Base-by-base conservation (phyloP, 2,329 filamentous ascomycete species). In the Fusarium fujikuroi region DNA sequence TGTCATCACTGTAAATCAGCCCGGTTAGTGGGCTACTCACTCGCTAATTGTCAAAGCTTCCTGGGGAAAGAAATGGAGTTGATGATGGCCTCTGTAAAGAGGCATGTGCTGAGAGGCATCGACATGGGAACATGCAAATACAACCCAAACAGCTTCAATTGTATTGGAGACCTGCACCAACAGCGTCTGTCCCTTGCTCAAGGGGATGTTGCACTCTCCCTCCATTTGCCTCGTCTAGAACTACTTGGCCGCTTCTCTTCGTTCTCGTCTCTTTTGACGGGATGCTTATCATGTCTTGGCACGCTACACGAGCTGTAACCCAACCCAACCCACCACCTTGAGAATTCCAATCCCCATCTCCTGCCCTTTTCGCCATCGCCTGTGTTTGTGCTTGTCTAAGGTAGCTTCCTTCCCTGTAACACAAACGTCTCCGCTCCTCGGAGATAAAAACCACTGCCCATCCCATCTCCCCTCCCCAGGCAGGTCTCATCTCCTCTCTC, bases 321-420 rank as follows among this genome's bases (percentile, higher is more conserved):
- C 21, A 46, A 37, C 36, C 36, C 18, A n/a, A n/a, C 43, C 40
- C 36, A 44, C 43, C 49, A 52, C 34, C 43, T 44, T 53, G 25
- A 47, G 12, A n/a, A 44, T 37, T 58, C 23, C 30, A 34, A n/a
- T 18, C 23, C 42, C 25, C 25, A 57, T 56, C 63, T 77, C 76
- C 76, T 77, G 73, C 76, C 76, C 52, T 50, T 77, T 77, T 76
- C 34, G 76, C 73, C 57, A 58, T 75, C 61, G 69, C 60, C 63
- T 65, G 28, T 65, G 36, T 43, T 37, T 16, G 62, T 47, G 36
- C 8, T 43, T 39, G 63, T 60, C 44, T 46, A 28, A 21, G 18
- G 19, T 16, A 60, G 36, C 44, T 44, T 42, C 25, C 9, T 32
- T 23, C 44, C 32, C 61, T 44, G 60, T 44, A 32, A 44, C 39